Base-by-base conservation (phyloP, 495 filamentous ascomycete genomes). In the Aspergillus sclerotioniger region DNA sequence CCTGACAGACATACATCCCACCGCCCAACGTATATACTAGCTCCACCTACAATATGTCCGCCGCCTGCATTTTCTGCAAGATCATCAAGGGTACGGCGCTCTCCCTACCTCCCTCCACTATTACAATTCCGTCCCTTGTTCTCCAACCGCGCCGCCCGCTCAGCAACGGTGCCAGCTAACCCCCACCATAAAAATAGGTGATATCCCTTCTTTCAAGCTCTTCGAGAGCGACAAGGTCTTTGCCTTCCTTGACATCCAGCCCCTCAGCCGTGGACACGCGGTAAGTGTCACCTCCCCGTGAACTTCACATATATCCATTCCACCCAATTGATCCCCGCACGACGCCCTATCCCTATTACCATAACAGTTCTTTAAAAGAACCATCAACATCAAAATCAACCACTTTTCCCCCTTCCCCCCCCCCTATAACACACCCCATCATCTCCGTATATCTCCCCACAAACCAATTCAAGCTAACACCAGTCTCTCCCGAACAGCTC, bases 201-300 rank as follows among this genome's bases (percentile, higher is more conserved):
- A 97, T 43, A 96, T 97, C 76, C 92, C 93, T 48, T 90, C 87
- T 64, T 90, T 96, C 78, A 97, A 96, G 82, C 83, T 98, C 77
- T 90, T 89, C 67, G 94, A 98, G 74, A 90, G 78, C 65, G 90
- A 96, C 31, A 95, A 92, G 80, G 89, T 94, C 58, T 82, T 96
- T 64, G 94, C 94, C 6, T 99, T 99, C 78, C 88, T 99, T 63
- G 94, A 99, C 75, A 96, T 98, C 76, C 83, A 89, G 62, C 94
- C 94, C 15, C 78, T 97, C 3, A 89, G 85, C 70, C 79, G 79
- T 56, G 92, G 94, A 47, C 92, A 98, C 67, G 87, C 89, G 56
- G 90, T 92, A 73, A 68, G 79, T 67, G 43, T 28, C 20, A 17
- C 13, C 31, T 49, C n/a, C 39, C 21, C 19, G 51, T 16, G 53